A percentile compares a stretch with the other conserved stretches of the same genome.
These are phyloP conservation scores for Erigeron philadelphicus DNA, from an alignment of 140 eudicot species.

Conservation along the genomic window DNA sequence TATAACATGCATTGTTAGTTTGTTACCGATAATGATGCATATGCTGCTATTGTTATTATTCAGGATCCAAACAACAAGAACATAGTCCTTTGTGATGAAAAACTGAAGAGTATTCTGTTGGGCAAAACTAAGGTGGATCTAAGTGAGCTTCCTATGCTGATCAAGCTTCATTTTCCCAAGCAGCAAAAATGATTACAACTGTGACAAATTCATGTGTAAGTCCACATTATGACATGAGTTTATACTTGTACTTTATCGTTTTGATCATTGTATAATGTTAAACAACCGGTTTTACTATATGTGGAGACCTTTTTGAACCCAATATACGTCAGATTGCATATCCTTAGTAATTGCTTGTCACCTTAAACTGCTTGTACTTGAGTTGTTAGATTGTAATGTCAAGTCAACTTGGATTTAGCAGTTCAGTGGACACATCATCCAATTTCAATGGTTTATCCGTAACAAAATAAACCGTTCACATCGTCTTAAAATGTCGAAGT, in stretches of 20 bases:
- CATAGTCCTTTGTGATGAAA: constrained; percentile 76
- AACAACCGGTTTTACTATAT: too few species aligned
- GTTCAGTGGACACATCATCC: neutral
- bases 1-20: neutral
- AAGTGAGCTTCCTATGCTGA: constrained; percentile 71
- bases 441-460: too few species aligned
- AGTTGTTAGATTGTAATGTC: neutral
- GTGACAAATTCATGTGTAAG: constrained; percentile 1
- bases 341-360: neutral
- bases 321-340: neutral
- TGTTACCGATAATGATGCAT: constrained; percentile 12
- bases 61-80: constrained; percentile 90
- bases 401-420: neutral
- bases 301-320: too few species aligned
- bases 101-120: constrained; percentile 75
- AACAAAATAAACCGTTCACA: too few species aligned
- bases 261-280: too few species aligned
- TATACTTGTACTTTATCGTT: neutral
- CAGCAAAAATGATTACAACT: constrained; percentile 41
- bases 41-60: constrained; percentile 17
- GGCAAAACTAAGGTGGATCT: constrained; percentile 83
- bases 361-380: too few species aligned
- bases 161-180: constrained; percentile 90
- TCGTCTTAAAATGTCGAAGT: too few species aligned
- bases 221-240: constrained; percentile 8